Evolutionary conservation across 345 rosid genomes (phyloP), one percentile per base, ranked within the genome.

Genomic region (Populus davidiana): DNA sequence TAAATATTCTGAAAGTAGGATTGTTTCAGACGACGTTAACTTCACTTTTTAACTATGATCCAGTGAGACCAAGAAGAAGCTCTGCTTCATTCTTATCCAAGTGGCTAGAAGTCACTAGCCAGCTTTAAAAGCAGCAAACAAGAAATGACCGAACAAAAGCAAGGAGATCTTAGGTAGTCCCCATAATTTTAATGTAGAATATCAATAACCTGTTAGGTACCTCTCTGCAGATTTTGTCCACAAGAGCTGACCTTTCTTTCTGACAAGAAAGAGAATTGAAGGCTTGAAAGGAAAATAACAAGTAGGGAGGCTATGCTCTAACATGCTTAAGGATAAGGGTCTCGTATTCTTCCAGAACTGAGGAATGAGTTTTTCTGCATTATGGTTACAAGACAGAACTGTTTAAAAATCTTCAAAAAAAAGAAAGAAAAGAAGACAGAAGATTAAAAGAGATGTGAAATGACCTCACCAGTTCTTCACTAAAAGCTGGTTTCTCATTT

Each of bases 251-350:
- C 54, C 69, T 33, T 44, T 69, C 38, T 31, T 64, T 27, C 47
- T 71, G 69, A 81, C 81, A 80, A 44, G 47, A 72, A 65, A 70
- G 56, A 9, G 54, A 64, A 52, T n/a, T 44, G n/a, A 35, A 72
- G 54, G 43, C 69, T 27, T 79, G 49, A 21, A 67, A 72, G 65
- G 67, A 23, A 17, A 66, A 25, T 21, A 63, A 56, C 49, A 83
- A 79, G 79, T 79, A 79, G 79, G 69, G 70, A 65, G 80, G 86
- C 80, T 74, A 49, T 75, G 81, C 81, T 71, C 76, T 78, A 72
- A 76, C 85, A 85, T 83, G 84, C 75, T 85, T 54, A 50, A 77
- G 83, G 80, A 82, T 81, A 84, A 83, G 90, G 89, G 83, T 71
- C 70, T 75, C 72, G 38, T 68, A 39, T 54, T 74, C 66, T 69